A percentile compares a stretch with the other conserved stretches of the same genome.
Evolutionary conservation across 441 rosid genomes (phyloP).

Genomic region (Pelargonium hybrid): DNA sequence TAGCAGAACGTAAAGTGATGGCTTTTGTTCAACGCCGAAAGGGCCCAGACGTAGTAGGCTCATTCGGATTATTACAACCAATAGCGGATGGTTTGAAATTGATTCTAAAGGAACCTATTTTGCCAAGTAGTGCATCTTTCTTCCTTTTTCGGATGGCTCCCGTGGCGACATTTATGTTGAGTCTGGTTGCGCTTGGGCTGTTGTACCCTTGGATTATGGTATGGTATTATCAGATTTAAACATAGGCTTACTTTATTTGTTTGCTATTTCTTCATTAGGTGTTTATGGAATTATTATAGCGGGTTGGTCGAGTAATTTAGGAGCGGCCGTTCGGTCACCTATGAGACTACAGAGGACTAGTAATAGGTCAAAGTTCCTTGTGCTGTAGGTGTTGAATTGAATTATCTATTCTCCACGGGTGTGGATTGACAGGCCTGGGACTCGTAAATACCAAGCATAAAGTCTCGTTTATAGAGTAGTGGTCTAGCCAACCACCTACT

Average conservation of each 20-base stretch:
- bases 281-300: constrained; percentile 20
- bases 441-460: no score
- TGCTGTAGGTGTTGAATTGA: no score
- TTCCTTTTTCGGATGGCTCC: constrained; percentile 14
- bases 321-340: neutral
- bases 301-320: constrained; percentile 18
- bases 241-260: constrained; percentile 20
- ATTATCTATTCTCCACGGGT: no score
- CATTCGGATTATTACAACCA: neutral
- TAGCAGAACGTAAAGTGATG: neutral
- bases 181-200: constrained; percentile 6
- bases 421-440: no score
- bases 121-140: constrained; percentile 11
- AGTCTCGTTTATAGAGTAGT: no score
- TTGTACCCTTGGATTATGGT: constrained; percentile 5
- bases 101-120: constrained; percentile 14
- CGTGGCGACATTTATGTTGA: constrained; percentile 15
- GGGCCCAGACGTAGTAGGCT: neutral
- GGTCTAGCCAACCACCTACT: no score
- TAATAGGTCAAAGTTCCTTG: no score
- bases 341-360: no score
- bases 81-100: neutral
- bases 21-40: neutral
- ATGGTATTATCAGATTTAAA: constrained; percentile 18
- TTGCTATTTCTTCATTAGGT: constrained; percentile 18